Base-by-base conservation (phyloP, 2,329 filamentous ascomycete genomes). In the Chaetomium sp. region DNA sequence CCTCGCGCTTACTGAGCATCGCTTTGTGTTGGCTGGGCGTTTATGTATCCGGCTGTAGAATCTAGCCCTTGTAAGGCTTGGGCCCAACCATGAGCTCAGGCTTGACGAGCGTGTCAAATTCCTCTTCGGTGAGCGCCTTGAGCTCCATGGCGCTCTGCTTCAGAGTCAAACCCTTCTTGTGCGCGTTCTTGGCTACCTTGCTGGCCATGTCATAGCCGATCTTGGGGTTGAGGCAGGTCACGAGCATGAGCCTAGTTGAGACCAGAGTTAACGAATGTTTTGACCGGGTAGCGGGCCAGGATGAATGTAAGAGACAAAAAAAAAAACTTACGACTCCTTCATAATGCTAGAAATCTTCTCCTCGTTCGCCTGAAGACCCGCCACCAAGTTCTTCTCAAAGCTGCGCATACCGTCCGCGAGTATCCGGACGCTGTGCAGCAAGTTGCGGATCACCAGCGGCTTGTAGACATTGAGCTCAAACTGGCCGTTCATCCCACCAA, bases 401-500 rank as follows among this genome's bases (percentile, higher is more conserved):
- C 89, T 95, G 68, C 81, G 82, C 91, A 97, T 97, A 66, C 88
- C 89, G 69, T 99, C 94, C 38, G 89, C 80, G 55, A 99, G 78
- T 59, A 99, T 85, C 62, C 92, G 85, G 55, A 87, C 80, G 77
- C 90, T 96, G 81, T 97, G 94, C 41, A 99, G 81, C 63, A 97
- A 79, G 77, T 97, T 97, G 74, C 88, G 83, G 74, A 97, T 97
- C 71, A 99, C 82, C 57, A 97, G 83, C 44, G 94, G 94, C 81
- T 97, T 97, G 84, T 96, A 99, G 54, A 97, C 94, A 75, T 97
- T 99, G 65, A 99, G 83, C 76, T 97, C 94, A 67, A 99, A 99
- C 77, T 97, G 95, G 63, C 94, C 94, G 77, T 94, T 95, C 79
- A 95, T 95, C 69, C 92, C 94, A 61, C 91, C 90, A 66, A 97